These are phyloP conservation scores for Citeromyces matritensis DNA, from an alignment of 805 yeast genomes.

Conservation along the genomic window DNA sequence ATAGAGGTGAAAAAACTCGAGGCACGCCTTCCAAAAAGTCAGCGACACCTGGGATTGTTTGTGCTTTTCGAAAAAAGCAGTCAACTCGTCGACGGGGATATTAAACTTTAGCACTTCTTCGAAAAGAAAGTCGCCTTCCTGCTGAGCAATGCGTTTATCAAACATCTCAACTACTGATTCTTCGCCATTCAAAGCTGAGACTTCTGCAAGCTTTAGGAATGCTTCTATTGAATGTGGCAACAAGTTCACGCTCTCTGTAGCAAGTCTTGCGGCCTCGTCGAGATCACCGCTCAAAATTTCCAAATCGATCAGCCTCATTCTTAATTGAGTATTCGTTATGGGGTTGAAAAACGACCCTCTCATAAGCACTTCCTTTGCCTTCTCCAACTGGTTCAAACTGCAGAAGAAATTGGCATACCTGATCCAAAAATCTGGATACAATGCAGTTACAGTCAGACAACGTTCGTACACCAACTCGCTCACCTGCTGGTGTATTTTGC, in stretches of 20 bases:
- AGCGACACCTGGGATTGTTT: constrained; percentile 4
- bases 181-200: constrained; percentile 19
- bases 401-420: constrained; percentile 28
- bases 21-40: constrained; percentile 11
- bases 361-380: constrained; percentile 22
- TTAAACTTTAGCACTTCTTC: constrained; percentile 14
- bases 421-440: constrained; percentile 32
- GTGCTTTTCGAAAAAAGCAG: constrained; percentile 12
- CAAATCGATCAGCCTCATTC: constrained; percentile 27
- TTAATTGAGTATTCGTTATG: constrained; percentile 13
- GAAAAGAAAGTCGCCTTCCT: constrained; percentile 20
- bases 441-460: constrained; percentile 26
- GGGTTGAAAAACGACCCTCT: constrained; percentile 16
- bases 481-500: constrained; percentile 9
- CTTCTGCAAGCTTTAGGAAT: constrained; percentile 23
- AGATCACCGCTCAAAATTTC: constrained; percentile 21
- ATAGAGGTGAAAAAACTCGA: constrained; percentile 7
- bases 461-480: constrained; percentile 27
- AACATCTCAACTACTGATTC: constrained; percentile 3
- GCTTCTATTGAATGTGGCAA: constrained; percentile 19
- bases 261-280: constrained; percentile 20
- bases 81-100: constrained; percentile 8
- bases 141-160: constrained; percentile 10
- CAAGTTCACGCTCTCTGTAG: constrained; percentile 9
- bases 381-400: constrained; percentile 11